phyloP scores from a whole-genome alignment of 208 protist species.

The Acanthamoeba triangularis region DNA sequence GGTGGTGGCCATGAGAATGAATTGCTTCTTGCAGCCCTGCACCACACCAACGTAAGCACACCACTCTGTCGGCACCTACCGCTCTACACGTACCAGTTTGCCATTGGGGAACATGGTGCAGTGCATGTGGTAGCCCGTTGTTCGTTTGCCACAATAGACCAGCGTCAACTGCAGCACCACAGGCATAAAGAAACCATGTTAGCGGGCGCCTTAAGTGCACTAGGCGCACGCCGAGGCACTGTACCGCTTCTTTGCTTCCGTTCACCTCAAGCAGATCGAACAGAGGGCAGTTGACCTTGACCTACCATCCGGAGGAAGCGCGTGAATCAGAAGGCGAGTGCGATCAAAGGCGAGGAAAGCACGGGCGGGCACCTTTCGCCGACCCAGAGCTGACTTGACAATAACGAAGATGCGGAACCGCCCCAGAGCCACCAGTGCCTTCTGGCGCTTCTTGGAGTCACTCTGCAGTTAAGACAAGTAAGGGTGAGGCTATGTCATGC shows the following conservation, averaged over 20 bases:
- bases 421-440: slow-evolving; percentile 12
- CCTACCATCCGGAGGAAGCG: not conserved
- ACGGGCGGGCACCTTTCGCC: not conserved
- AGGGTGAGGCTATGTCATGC: not conserved
- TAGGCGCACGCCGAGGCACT: not conserved
- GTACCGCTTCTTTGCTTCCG: slow-evolving; percentile 49
- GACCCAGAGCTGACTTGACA: not conserved
- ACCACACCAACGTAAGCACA: not conserved
- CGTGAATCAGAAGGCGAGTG: not conserved
- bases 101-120: slow-evolving; percentile 33
- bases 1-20: slow-evolving; percentile 37
- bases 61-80: not conserved
- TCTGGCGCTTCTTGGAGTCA: not conserved
- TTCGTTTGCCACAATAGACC: slow-evolving; percentile 33
- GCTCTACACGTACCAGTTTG: not conserved
- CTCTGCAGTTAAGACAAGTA: not conserved
- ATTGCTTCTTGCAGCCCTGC: slow-evolving; percentile 31
- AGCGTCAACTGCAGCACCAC: not conserved
- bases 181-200: not conserved
- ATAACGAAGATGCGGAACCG: slow-evolving; percentile 48
- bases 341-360: not conserved
- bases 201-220: not conserved
- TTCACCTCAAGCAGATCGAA: slow-evolving; percentile 20
- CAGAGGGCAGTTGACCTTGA: slow-evolving; percentile 6
- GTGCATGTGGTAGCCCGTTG: not conserved